phyloP scores from a whole-genome alignment of 73 alveolate species.

The Blepharisma stoltei region DNA sequence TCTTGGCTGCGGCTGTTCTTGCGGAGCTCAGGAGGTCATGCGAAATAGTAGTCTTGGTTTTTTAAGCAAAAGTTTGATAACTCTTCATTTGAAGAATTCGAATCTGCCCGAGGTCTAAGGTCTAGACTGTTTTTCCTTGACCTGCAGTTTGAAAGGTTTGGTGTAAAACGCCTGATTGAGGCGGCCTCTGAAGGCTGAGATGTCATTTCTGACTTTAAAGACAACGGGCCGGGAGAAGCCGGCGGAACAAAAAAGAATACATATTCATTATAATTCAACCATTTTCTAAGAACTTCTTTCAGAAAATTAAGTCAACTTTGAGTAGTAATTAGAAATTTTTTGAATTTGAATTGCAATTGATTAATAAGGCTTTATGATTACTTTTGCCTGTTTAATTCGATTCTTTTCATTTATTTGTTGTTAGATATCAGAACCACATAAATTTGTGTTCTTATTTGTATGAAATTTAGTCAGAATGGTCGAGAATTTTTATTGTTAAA shows the following conservation, averaged over 20 bases:
- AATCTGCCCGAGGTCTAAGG: slow-evolving; percentile 1
- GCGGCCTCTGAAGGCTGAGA: slow-evolving; percentile 36
- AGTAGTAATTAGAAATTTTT: slow-evolving; percentile 41
- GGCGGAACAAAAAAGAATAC: slow-evolving; percentile 26
- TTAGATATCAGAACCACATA: no score
- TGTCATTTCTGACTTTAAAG: slow-evolving; percentile 33
- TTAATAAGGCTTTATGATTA: no score
- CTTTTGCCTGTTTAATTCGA: no score
- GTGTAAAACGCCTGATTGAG: slow-evolving; percentile 21
- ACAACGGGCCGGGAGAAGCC: slow-evolving; percentile 32
- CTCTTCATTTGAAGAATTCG: background rate
- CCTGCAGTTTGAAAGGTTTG: slow-evolving; percentile 7
- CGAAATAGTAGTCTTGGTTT: slow-evolving; percentile 16
- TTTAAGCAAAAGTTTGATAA: background rate
- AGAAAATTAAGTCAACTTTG: slow-evolving; percentile 37
- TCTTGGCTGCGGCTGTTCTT: background rate
- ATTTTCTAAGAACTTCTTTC: slow-evolving; percentile 33
- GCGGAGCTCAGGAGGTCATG: background rate
- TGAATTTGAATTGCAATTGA: slow-evolving; percentile 27
- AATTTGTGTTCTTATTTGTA: no score
- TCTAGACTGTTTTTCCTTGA: slow-evolving; percentile 3
- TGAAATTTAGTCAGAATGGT: no score
- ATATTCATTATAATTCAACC: slow-evolving; percentile 29
- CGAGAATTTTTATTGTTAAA: no score
- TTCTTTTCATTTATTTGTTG: no score